phyloP scores from a whole-genome alignment of 106 monocot genomes.

The Phalaenopsis aphrodite region DNA sequence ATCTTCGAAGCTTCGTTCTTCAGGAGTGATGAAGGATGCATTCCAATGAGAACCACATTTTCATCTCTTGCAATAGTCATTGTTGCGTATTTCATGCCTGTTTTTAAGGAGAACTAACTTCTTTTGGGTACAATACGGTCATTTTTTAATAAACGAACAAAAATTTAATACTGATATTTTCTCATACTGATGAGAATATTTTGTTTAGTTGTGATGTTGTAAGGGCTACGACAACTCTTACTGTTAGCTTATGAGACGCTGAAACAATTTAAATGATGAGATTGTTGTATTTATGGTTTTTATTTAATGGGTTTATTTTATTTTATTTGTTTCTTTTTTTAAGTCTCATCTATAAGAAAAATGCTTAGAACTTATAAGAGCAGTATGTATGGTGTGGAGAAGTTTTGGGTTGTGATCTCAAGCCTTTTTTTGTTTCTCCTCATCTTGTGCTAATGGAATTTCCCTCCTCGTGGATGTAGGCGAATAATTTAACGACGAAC shows the following conservation, averaged over 20 bases:
- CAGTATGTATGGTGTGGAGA: too few species aligned
- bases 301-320: too few species aligned
- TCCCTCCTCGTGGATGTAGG: too few species aligned
- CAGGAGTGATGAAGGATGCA: constrained; percentile 46
- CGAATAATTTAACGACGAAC: too few species aligned
- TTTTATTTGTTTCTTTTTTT: too few species aligned
- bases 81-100: background rate
- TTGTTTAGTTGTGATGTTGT: background rate
- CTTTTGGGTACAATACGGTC: background rate
- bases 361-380: too few species aligned
- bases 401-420: too few species aligned
- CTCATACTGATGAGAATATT: background rate
- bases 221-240: background rate
- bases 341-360: too few species aligned
- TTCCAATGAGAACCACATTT: constrained; percentile 32
- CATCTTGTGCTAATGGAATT: too few species aligned
- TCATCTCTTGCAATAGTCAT: constrained; percentile 18
- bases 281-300: background rate
- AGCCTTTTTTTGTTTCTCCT: too few species aligned
- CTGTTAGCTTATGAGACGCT: background rate
- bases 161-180: background rate
- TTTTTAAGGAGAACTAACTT: background rate
- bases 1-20: constrained; percentile 52
- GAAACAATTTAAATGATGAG: background rate
- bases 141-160: background rate